Evolutionary conservation across 805 yeast genomes (phyloP), one percentile per base, ranked within the genome.

Genomic region (Candida silvicultrix): DNA sequence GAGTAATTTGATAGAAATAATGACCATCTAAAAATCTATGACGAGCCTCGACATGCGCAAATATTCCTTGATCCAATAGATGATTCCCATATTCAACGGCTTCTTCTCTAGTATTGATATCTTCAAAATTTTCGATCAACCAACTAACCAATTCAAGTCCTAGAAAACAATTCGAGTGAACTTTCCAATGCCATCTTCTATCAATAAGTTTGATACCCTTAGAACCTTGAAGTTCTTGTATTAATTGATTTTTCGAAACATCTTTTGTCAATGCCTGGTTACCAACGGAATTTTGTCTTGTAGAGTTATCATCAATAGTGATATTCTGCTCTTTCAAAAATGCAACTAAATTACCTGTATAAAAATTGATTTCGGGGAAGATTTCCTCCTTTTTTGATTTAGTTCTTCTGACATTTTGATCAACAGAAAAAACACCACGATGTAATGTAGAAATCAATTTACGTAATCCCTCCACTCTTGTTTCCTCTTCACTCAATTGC

Each of bases 21-120:
- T 94, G 90, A 0, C 99, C 99, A 66, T 92, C 96, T 44, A 89
- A 65, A 55, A 94, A 88, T 3, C 85, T 80, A 60, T 92, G 97
- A 31, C 92, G 74, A 40, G 78, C 71, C 49, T 85, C 88, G 19
- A 89, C 97, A 58, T 92, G 98, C n/a, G 64, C 70, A 59, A 92
- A 80, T 15, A 92, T 57, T 0, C 85, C 85, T 42, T 70, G 70
- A 9, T 78, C 75, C 95, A 89, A 86, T 38, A 92, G 65, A 9
- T 67, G 60, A 54, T 89, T 90, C 1, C 97, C 99, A 61, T 71
- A 94, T 14, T 68, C 75, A 0, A 83, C 80, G 0, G 97, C 98
- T 16, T 83, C 90, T 23, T 89, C 97, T 50, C 92, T 68, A 1
- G 85, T 80, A 44, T 82, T 80, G 41, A 92, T 82, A 57, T 89